Evolutionary conservation across 352 stramenopile genomes (phyloP).

Genomic region (Globisporangium irregulare): DNA sequence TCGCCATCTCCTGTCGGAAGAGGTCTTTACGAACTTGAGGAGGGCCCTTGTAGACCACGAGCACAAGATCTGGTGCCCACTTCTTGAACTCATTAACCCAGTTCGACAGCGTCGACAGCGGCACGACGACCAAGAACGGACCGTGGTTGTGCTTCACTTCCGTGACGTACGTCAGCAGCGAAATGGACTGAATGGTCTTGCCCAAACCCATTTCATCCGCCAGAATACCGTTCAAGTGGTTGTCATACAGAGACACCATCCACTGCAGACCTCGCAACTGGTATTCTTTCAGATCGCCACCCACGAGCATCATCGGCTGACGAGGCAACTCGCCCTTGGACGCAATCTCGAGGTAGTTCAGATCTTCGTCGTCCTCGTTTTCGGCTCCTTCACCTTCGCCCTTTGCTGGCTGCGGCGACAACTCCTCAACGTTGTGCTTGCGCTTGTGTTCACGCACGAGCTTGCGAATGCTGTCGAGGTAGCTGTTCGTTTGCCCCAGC

Average conservation of each 20-base stretch:
- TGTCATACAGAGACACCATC: slow-evolving; percentile 99
- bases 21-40: slow-evolving; percentile 82
- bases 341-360: slow-evolving; percentile 84
- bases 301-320: slow-evolving; percentile 96
- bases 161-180: slow-evolving; percentile 79
- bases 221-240: slow-evolving; percentile 98
- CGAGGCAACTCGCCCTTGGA: slow-evolving; percentile 81
- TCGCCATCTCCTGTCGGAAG: slow-evolving; percentile 78
- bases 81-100: slow-evolving; percentile 95
- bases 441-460: slow-evolving; percentile 89
- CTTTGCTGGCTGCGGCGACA: slow-evolving; percentile 13
- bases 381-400: slow-evolving; percentile 22
- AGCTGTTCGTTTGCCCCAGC: slow-evolving; percentile 95
- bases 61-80: slow-evolving; percentile 95
- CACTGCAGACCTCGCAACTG: slow-evolving; percentile 99
- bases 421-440: slow-evolving; percentile 62
- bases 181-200: slow-evolving; percentile 88
- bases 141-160: slow-evolving; percentile 88
- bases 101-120: slow-evolving; percentile 93
- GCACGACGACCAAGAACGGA: slow-evolving; percentile 98
- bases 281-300: slow-evolving; percentile 96
- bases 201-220: slow-evolving; percentile 96
- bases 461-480: slow-evolving; percentile 94
- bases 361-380: slow-evolving; percentile 64
- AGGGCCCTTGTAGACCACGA: slow-evolving; percentile 94